Evolutionary conservation across 192 early-diverging fungal genomes (phyloP), one percentile per base, ranked within the genome.

Genomic region (Coemansia asiatica): DNA sequence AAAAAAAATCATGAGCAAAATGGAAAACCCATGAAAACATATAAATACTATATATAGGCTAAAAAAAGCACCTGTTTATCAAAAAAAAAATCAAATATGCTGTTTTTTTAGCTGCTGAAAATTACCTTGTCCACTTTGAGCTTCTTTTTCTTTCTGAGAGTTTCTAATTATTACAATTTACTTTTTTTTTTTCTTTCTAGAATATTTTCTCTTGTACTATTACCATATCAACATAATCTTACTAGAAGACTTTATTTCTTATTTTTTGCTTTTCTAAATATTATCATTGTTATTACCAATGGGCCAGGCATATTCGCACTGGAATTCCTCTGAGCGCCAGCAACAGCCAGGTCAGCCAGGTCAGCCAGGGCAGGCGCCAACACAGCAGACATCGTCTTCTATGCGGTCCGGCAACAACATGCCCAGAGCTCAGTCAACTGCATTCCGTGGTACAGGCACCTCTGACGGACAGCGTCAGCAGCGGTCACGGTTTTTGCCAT

Each of bases 301-400:
- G 74, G 74, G 74, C 26, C 74, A 75, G 68, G 51, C 74, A 21
- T 70, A 70, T 21, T 75, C 74, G 25, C 59, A 62, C 16, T 68
- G 60, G 54, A 68, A 22, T 61, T 58, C 56, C 25, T 38, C 56
- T 8, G 54, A 56, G 27, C 27, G 54, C 16, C 40, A 44, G 40
- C 40, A 13, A 18, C 40, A 44, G 40, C 12, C 40, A 3, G 16
- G 2, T 13, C 40, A 44, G 16, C 8, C 40, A 13, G 40, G 16
- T n/a, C 40, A 44, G 40, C 12, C 40, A 3, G 16, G 2, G 4
- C 40, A 44, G 16, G 13, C 40, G 3, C 12, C 3, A 10, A 44
- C 12, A 44, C 40, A 8, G 16, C 16, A 10, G 40, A 13, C 13
- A 44, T 18, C 54, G 27, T 29, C 54, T 1, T 29, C 54, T 1